Conservation (phyloP, 1,284 basidiomycete genomes). For the Fomitiporia mediterranea region DNA sequence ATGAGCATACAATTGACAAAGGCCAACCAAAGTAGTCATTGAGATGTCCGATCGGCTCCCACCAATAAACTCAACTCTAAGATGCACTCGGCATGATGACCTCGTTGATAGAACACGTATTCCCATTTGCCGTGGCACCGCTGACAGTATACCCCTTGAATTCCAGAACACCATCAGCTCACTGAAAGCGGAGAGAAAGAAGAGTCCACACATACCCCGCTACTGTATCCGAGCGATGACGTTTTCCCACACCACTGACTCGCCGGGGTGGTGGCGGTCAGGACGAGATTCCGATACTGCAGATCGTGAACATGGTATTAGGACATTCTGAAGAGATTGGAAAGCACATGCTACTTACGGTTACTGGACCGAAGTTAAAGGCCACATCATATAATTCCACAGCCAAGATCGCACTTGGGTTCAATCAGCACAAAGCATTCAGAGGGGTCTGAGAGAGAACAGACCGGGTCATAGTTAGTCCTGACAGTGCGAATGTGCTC, state of each 20-base stretch:
- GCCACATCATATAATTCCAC: slow-evolving; percentile 17
- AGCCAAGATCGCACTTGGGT: slow-evolving; percentile 20
- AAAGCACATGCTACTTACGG: neutral
- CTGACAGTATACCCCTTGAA: slow-evolving; percentile 12
- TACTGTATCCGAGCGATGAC: slow-evolving; percentile 13
- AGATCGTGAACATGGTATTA: neutral
- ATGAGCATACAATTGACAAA: no score
- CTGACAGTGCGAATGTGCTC: slow-evolving; percentile 21
- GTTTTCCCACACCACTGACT: slow-evolving; percentile 15
- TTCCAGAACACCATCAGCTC: neutral
- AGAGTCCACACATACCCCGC: neutral
- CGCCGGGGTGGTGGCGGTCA: slow-evolving; percentile 11
- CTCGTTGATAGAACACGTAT: slow-evolving; percentile 13
- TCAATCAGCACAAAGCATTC: neutral
- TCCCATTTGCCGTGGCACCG: slow-evolving; percentile 10
- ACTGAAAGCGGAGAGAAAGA: neutral
- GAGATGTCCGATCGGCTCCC: no score
- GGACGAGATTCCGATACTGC: slow-evolving; percentile 12
- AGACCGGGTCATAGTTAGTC: slow-evolving; percentile 22
- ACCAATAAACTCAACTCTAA: no score
- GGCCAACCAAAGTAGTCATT: no score
- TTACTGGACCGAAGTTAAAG: slow-evolving; percentile 16
- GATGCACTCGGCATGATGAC: slow-evolving; percentile 18
- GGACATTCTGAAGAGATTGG: neutral
- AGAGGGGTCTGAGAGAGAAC: neutral